Base-by-base conservation (phyloP, 176 grass and related monocot species). In the Metroxylon sagu region DNA sequence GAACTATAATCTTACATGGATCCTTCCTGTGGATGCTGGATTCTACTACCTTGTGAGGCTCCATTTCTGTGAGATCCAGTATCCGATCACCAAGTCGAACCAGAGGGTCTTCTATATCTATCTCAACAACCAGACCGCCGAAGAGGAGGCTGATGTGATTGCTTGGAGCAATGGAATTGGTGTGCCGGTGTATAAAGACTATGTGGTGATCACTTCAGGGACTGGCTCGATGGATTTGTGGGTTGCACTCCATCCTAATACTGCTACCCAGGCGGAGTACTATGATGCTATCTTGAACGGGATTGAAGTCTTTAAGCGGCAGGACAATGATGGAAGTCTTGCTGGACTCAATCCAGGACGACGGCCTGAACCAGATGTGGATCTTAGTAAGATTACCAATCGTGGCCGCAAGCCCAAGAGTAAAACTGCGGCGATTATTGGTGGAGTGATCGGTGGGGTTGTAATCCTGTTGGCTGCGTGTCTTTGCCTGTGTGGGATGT, bases 1-100 rank as follows among this genome's bases (percentile, higher is more conserved):
- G 59, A 85, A 86, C 23, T 86, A 84, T 64, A 95, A 95, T 49
- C 90, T 95, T n/a, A 86, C 90, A 30, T 95, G 90, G 90, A 74
- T 71, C 58, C 76, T 95, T 19, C 49, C 49, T 0, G 26, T 89
- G 26, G 90, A 95, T 68, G 82, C 79, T 0, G 82, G 74, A 4
- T 86, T 83, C 28, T 30, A 0, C 17, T 89, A 95, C 59, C 66
- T 95, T 7, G 30, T 95, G 5, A 79, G 90, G 67, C 72, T 95
- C 35, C 90, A 89, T 60, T 95, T 95, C 56, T 95, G 90, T 4
- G 90, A 95, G 77, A 86, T 84, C 31, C 79, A 95, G 56, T 84
- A 84, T 56, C 74, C 73, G 0, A 89, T 95, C 26, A 79, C 74
- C 3, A 73, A 52, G 57, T 0, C 3, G 0, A 95, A 95, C 31